Evolutionary conservation across 208 protist species (phyloP), one percentile per base, ranked within the genome.

Genomic region (Trypanosoma mega): DNA sequence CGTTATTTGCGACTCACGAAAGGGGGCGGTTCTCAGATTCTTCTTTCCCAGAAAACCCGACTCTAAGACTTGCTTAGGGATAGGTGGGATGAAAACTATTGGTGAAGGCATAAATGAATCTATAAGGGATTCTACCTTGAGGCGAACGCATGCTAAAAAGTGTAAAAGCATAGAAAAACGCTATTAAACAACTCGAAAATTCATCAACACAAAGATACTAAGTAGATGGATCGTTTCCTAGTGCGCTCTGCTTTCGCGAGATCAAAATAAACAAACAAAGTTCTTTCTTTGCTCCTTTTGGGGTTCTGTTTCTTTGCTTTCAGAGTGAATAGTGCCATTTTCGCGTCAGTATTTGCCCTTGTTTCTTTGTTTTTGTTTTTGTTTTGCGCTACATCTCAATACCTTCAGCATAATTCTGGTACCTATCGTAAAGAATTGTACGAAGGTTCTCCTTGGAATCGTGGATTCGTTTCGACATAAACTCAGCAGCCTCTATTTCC

Each of bases 311-410:
- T n/a, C n/a, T n/a, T n/a, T n/a, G n/a, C n/a, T n/a, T n/a, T n/a
- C n/a, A n/a, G n/a, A n/a, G n/a, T n/a, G n/a, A n/a, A n/a, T n/a
- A n/a, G n/a, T n/a, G n/a, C n/a, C n/a, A n/a, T n/a, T n/a, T n/a
- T n/a, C n/a, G n/a, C n/a, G n/a, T n/a, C n/a, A n/a, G n/a, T n/a
- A n/a, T n/a, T n/a, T n/a, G n/a, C n/a, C n/a, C n/a, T n/a, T n/a
- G n/a, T n/a, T n/a, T n/a, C n/a, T n/a, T n/a, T n/a, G n/a, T n/a
- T n/a, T n/a, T n/a, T n/a, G n/a, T n/a, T n/a, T n/a, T n/a, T n/a
- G n/a, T n/a, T n/a, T n/a, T n/a, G n/a, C n/a, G n/a, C n/a, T n/a
- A 82, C 75, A 73, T 82, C 46, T 92, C 82, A 29, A 95, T 95
- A 29, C 89, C 89, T 51, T 95, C 89, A 14, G 76, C 82, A 4